Evolutionary conservation across 345 rosid species (phyloP).

Genomic region (Cardamine resedifolia): DNA sequence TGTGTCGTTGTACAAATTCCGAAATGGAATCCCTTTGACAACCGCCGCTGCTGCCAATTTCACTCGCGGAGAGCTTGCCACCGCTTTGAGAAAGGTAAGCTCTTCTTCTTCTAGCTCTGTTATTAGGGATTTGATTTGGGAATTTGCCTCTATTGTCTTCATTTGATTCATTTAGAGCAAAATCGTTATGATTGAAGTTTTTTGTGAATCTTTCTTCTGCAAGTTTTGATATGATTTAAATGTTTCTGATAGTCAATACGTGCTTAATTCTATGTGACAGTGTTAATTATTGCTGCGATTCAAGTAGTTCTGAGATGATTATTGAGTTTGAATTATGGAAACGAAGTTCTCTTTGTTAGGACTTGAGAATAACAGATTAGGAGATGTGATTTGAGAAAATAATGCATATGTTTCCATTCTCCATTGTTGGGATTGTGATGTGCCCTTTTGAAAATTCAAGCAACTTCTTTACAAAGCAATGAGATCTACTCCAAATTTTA

Average conservation of each 20-base stretch:
- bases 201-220: neutral
- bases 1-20: constrained; percentile 82
- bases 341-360: neutral
- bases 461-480: neutral
- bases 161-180: neutral
- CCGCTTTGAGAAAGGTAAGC: constrained; percentile 87
- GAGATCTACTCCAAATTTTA: neutral
- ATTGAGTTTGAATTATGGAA: neutral
- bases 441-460: neutral
- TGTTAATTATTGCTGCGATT: neutral
- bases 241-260: neutral
- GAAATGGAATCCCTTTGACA: constrained; percentile 90
- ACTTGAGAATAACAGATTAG: neutral
- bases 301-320: neutral
- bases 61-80: constrained; percentile 91
- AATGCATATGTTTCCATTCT: neutral
- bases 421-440: neutral
- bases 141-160: neutral
- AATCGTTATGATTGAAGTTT: neutral
- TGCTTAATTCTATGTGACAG: neutral
- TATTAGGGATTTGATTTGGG: neutral
- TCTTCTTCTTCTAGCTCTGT: neutral
- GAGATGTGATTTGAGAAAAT: neutral
- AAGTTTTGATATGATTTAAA: neutral
- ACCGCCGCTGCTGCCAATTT: constrained; percentile 88